These are phyloP conservation scores for Infundibulicybe gibba DNA, from an alignment of 768 basidiomycete species.

Conservation along the genomic window DNA sequence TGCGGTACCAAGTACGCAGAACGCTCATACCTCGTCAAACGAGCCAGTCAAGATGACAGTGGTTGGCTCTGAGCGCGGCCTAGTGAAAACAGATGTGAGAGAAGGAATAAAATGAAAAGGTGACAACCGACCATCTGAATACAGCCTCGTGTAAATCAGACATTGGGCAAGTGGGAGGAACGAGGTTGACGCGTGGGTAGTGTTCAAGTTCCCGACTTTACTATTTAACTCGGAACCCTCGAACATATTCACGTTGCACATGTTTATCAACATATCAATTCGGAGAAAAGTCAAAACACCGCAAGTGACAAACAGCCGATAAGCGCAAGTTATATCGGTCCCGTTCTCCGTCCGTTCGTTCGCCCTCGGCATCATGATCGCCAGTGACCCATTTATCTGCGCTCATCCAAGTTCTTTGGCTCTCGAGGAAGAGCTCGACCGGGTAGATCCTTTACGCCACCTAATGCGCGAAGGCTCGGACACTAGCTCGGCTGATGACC, in stretches of 20 bases:
- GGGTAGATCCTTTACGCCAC: conserved; percentile 58
- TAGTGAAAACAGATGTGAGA: conserved; percentile 19
- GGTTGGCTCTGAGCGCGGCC: conserved; percentile 55
- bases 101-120: background rate
- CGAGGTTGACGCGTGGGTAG: conserved; percentile 2
- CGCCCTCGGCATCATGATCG: conserved; percentile 1
- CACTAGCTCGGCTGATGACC: conserved; percentile 23
- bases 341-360: background rate
- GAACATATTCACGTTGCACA: conserved; percentile 20
- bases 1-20: conserved; percentile 4
- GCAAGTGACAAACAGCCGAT: background rate
- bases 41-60: conserved; percentile 71
- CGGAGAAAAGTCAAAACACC: conserved; percentile 3
- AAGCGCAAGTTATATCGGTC: too few species aligned
- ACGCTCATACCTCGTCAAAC: conserved; percentile 65
- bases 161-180: conserved; percentile 22
- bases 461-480: conserved; percentile 38
- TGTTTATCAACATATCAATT: conserved; percentile 21
- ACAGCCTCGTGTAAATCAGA: conserved; percentile 45
- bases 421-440: conserved; percentile 52
- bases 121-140: conserved; percentile 44
- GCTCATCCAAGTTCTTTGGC: conserved; percentile 21
- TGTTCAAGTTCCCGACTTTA: too few species aligned
- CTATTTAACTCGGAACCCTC: too few species aligned
- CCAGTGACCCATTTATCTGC: conserved; percentile 7